phyloP scores from a whole-genome alignment of 2,329 filamentous ascomycete species.

The Aureobasidium sp. region DNA sequence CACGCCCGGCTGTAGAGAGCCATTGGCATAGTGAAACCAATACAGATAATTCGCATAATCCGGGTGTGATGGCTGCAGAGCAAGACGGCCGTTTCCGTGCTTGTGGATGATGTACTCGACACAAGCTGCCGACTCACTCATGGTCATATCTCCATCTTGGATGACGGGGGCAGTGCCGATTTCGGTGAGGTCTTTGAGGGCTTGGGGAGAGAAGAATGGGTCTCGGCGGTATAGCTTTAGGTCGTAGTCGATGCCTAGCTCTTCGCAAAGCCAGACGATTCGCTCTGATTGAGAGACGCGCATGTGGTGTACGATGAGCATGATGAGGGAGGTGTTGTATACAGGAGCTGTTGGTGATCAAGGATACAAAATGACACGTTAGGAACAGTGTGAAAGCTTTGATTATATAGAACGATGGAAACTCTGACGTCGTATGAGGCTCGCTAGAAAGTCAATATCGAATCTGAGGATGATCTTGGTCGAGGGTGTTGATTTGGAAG shows the following conservation, averaged over 20 bases:
- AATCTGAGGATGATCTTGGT: neutral
- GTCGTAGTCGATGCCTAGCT: conserved; percentile 51
- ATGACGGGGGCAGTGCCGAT: conserved; percentile 55
- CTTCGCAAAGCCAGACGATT: conserved; percentile 58
- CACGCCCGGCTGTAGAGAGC: conserved; percentile 34
- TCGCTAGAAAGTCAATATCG: neutral
- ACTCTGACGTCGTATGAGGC: neutral
- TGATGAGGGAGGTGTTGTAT: conserved; percentile 21
- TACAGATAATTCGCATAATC: conserved; percentile 56
- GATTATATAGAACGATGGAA: neutral
- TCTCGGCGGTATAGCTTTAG: conserved; percentile 41
- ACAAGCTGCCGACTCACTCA: conserved; percentile 55
- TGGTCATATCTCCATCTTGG: conserved; percentile 45
- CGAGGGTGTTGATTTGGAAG: neutral
- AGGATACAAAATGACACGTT: neutral
- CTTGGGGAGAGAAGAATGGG: conserved; percentile 33
- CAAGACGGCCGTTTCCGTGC: conserved; percentile 45
- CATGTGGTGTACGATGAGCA: conserved; percentile 33
- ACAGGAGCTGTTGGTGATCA: neutral
- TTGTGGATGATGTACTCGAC: conserved; percentile 55
- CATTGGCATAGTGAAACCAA: conserved; percentile 55
- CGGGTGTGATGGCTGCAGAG: conserved; percentile 38
- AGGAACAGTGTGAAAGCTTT: neutral
- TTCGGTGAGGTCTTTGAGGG: conserved; percentile 31
- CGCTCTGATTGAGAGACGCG: conserved; percentile 55